Percentiles rank a stretch among this genome's conserved stretches.
Evolutionary conservation across 2,329 filamentous ascomycete genomes (phyloP).

Genomic region (Waltergamsia citrina): DNA sequence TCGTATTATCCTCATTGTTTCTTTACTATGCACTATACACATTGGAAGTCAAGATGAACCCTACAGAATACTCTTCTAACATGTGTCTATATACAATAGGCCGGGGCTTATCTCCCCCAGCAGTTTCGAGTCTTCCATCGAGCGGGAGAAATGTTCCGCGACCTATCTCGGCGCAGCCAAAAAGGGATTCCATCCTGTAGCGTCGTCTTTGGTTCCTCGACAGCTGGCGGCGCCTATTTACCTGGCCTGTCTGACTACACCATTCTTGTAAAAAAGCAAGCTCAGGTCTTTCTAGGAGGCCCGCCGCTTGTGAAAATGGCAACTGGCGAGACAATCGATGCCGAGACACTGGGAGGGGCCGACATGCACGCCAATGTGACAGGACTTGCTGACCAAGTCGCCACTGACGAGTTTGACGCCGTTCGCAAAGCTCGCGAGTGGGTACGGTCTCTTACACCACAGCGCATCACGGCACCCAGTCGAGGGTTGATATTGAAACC

Average conservation of each 20-base stretch:
- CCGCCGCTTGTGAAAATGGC: slow-evolving; percentile 36
- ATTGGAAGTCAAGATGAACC: no score
- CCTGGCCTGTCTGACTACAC: slow-evolving; percentile 22
- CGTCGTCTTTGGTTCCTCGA: slow-evolving; percentile 32
- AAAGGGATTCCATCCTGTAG: slow-evolving; percentile 28
- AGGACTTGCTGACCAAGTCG: slow-evolving; percentile 31
- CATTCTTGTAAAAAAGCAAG: slow-evolving; percentile 25
- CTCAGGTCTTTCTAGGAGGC: slow-evolving; percentile 31
- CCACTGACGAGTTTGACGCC: slow-evolving; percentile 30
- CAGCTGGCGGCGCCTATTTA: slow-evolving; percentile 21
- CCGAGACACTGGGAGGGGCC: slow-evolving; percentile 31
- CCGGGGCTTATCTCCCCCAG: slow-evolving; percentile 29
- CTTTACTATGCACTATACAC: neutral
- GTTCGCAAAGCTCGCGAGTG: slow-evolving; percentile 18
- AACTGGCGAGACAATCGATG: slow-evolving; percentile 28
- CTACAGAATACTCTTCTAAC: neutral
- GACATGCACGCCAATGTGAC: slow-evolving; percentile 27
- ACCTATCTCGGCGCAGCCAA: slow-evolving; percentile 25
- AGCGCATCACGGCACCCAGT: slow-evolving; percentile 10
- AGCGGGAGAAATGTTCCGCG: slow-evolving; percentile 24
- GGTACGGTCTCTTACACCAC: slow-evolving; percentile 18
- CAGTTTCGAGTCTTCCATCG: slow-evolving; percentile 33
- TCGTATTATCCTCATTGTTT: neutral
- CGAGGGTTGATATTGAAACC: no score
- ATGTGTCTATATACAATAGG: slow-evolving; percentile 1